These are phyloP conservation scores for Sparassis latifolia DNA, from an alignment of 1,284 basidiomycete species.

Conservation along the genomic window DNA sequence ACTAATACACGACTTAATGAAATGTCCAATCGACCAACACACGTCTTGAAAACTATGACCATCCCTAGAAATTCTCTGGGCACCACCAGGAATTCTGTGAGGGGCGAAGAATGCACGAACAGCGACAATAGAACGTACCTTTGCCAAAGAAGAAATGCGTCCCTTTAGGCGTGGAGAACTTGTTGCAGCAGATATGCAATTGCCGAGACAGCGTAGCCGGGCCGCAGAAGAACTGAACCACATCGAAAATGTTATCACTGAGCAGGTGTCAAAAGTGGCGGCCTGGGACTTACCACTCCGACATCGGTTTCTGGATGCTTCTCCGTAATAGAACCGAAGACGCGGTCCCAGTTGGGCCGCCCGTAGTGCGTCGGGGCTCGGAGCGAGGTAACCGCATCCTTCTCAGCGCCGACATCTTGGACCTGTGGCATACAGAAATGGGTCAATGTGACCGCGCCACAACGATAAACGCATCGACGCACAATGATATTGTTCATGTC, in stretches of 20 bases:
- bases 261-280: not conserved
- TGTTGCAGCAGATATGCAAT: conserved; percentile 76
- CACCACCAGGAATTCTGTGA: not conserved
- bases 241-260: not conserved
- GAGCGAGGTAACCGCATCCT: conserved; percentile 80
- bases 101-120: not conserved
- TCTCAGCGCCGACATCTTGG: conserved; percentile 83
- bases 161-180: conserved; percentile 75
- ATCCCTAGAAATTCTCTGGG: conserved; percentile 29
- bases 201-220: conserved; percentile 62
- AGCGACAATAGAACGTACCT: conserved; percentile 33
- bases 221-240: conserved; percentile 71
- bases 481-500: conserved; percentile 87
- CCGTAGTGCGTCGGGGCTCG: conserved; percentile 91
- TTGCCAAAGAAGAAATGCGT: conserved; percentile 89
- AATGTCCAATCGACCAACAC: not conserved
- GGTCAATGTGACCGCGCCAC: not conserved
- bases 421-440: conserved; percentile 32
- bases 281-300: conserved; percentile 54
- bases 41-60: not conserved
- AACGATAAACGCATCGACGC: conserved; percentile 17
- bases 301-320: conserved; percentile 83
- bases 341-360: conserved; percentile 86
- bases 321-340: conserved; percentile 69
- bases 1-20: not conserved